Evolutionary conservation across 148 eudicot genomes (phyloP).

Genomic region (Euryodendron excelsum): DNA sequence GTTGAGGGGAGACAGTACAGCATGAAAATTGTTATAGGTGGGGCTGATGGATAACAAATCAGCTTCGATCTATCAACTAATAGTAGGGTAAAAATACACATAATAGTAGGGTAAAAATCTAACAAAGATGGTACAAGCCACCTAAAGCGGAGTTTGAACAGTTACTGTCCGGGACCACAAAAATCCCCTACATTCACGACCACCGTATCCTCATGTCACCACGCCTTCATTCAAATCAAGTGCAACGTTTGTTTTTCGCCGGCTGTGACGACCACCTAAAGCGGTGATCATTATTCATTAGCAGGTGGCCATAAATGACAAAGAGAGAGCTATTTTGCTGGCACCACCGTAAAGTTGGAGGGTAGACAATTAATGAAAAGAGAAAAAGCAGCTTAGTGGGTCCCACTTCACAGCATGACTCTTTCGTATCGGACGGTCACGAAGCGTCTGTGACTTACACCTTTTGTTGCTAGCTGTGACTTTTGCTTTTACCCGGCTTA

Average conservation of each 20-base stretch:
- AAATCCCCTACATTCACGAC: background rate
- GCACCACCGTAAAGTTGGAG: conserved; percentile 2
- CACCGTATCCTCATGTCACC: background rate
- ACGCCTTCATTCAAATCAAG: background rate
- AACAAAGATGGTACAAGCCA: too few species aligned
- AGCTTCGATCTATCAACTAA: too few species aligned
- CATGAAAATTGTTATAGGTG: too few species aligned
- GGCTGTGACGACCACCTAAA: background rate
- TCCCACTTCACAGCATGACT: background rate
- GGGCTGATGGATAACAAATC: too few species aligned
- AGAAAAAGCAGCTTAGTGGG: background rate
- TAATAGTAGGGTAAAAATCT: too few species aligned
- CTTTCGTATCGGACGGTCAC: background rate
- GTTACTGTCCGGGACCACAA: background rate
- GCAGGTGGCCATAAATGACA: background rate
- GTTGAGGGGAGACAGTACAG: too few species aligned
- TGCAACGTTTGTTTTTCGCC: background rate
- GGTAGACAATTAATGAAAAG: background rate
- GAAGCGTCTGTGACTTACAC: background rate
- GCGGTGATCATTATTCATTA: background rate
- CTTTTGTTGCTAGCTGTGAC: background rate
- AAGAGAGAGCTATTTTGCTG: background rate
- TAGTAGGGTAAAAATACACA: too few species aligned
- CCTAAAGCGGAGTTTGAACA: too few species aligned
- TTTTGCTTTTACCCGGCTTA: too few species aligned